Conservation (phyloP, 352 stramenopile genomes). For the Thalassiosira oceanica region DNA sequence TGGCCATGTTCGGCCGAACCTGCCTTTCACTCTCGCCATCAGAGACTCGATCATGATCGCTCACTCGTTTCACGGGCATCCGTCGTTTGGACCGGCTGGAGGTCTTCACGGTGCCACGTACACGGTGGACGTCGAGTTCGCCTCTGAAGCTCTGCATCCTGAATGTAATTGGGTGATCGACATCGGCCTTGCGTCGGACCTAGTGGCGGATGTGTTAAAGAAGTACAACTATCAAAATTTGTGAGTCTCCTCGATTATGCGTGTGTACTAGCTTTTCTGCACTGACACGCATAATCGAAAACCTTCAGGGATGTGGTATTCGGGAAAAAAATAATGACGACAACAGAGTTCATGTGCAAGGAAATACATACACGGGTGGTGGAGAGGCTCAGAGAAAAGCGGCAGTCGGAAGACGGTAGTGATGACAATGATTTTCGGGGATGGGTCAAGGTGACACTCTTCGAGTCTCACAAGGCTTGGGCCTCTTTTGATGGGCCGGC, state of each 20-base stretch:
- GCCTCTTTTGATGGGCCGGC: slow-evolving; percentile 52
- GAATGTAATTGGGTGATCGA: slow-evolving; percentile 86
- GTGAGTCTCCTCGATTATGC: no score
- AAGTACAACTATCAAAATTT: slow-evolving; percentile 87
- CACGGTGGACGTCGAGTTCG: slow-evolving; percentile 85
- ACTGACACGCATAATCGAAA: no score
- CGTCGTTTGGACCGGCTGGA: slow-evolving; percentile 69
- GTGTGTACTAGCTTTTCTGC: no score
- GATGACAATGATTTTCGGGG: slow-evolving; percentile 70
- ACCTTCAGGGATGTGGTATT: slow-evolving; percentile 85
- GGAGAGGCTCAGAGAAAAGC: slow-evolving; percentile 45
- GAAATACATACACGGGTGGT: slow-evolving; percentile 64
- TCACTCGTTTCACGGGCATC: slow-evolving; percentile 75
- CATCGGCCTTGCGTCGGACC: slow-evolving; percentile 81
- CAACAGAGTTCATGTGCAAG: slow-evolving; percentile 85
- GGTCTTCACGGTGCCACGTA: slow-evolving; percentile 84
- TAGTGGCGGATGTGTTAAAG: slow-evolving; percentile 73
- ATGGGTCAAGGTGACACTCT: slow-evolving; percentile 80
- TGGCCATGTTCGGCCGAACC: slow-evolving; percentile 19
- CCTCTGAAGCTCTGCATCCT: slow-evolving; percentile 53
- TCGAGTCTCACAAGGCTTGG: slow-evolving; percentile 82
- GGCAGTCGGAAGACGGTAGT: slow-evolving; percentile 1
- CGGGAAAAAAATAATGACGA: slow-evolving; percentile 79
- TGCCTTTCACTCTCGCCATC: slow-evolving; percentile 78
- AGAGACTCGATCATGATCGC: slow-evolving; percentile 86